Evolutionary conservation across 2,329 filamentous ascomycete genomes (phyloP), one percentile per base, ranked within the genome.

Genomic region (Colletotrichum theobromicola): DNA sequence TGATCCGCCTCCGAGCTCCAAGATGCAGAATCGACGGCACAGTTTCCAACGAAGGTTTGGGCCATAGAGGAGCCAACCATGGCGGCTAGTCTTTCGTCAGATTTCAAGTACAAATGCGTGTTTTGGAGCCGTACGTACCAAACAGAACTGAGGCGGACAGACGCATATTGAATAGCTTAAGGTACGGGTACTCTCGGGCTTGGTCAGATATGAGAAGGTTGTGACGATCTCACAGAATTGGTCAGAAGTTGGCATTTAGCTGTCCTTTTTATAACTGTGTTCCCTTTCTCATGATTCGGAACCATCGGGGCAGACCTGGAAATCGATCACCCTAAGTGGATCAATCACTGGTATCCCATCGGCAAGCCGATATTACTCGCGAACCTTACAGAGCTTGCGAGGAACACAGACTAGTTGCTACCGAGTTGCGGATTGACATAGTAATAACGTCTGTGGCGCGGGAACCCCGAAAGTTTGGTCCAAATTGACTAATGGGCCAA

Each of bases 1-100:
- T 57, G 53, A 9, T 57, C 53, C 13, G 53, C 53, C 21, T 57
- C 24, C 21, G 13, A 57, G 53, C 53, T 57, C 42, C 42, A 50
- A 30, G 53, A 26, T 57, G 4, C 53, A 16, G 26, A 9, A 12
- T 26, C 24, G 24, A 30, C 16, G 13, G 53, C 53, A 30, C 53
- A 57, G 9, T 30, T 30, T 26, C 53, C 53, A 57, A 57, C 53
- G 28, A 28, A 30, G 5, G 13, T 57, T 1, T 57, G 53, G 1
- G 53, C 53, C 53, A 57, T 30, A n/a, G 53, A 57, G 53, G 53
- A 57, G 4, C 53, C 53, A 12, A 57, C 18, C 53, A 57, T 26
- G 53, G 53, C 53, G 28, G 24, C 53, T 57, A n/a, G 26, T 57
- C 21, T 16, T 26, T 57, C 16, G 16, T 57, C 53, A 57, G 53